Base-by-base conservation (phyloP, 495 filamentous ascomycete species). In the Sporormia fimetaria region DNA sequence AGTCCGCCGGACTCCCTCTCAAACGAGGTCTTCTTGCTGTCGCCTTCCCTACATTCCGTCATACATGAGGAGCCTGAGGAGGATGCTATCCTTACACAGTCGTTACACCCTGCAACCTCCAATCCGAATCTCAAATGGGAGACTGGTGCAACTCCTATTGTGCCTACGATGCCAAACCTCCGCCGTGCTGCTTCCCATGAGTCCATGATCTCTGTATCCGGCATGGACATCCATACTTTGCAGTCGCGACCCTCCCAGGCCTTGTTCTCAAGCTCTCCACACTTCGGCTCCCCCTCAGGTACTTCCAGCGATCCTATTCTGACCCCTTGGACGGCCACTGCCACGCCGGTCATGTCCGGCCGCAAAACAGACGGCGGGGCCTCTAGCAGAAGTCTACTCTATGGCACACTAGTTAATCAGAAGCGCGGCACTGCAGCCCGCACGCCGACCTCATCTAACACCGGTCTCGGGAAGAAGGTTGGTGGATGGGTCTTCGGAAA, bases 161-260 rank as follows among this genome's bases (percentile, higher is more conserved):
- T n/a, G n/a, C n/a, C n/a, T n/a, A n/a, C n/a, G n/a, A n/a, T n/a
- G 6, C 55, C 38, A 4, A 8, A 42, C 1, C 47, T 64, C 16
- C 60, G 59, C 37, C 60, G 60, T 14, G 47, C 51, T 12, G 44
- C 60, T 11, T 63, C 60, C 26, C 60, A 64, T 47, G 62, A 64
- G 33, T 57, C 52, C 39, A 27, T 64, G 15, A 47, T 64, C 18
- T 64, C 62, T 3, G 33, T 64, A 11, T 52, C 52, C 10, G 58
- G 59, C 10, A 58, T 63, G 54, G 62, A 64, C 36, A 60, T 62
- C 28, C 60, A 61, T 37, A 57, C 60, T 22, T 46, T 53, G 10
- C 44, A 44, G 35, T 51, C 45, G 23, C 44, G 40, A 1, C 52
- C 52, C 33, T 49, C 52, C 40, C 46, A 52, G 38, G 27, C 39